Conservation (phyloP, 495 filamentous ascomycete genomes). For the Hypoxylon rickii region DNA sequence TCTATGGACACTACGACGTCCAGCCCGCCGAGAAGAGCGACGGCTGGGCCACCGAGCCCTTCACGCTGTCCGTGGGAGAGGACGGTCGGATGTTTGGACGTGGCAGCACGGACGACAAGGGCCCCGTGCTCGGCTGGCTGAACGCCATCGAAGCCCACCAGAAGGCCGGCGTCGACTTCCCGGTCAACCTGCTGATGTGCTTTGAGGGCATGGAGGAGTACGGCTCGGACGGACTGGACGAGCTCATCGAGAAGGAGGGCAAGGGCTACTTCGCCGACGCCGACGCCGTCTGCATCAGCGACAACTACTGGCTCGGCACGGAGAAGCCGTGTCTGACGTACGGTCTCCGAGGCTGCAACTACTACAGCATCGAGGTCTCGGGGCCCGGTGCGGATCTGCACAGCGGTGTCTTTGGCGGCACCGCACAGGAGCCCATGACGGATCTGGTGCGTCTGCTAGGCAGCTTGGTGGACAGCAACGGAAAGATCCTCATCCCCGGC, state of each 20-base stretch:
- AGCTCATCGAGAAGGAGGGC: conserved; percentile 86
- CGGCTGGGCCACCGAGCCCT: conserved; percentile 96
- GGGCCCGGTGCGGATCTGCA: conserved; percentile 94
- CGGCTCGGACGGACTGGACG: conserved; percentile 94
- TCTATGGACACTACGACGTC: conserved; percentile 99
- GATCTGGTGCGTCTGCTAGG: conserved; percentile 82
- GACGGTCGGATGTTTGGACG: conserved; percentile 95
- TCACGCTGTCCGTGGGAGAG: conserved; percentile 83
- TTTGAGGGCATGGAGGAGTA: conserved; percentile 99
- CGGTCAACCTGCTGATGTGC: conserved; percentile 98
- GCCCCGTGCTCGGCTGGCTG: conserved; percentile 95
- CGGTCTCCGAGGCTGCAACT: conserved; percentile 95
- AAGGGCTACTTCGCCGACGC: conserved; percentile 92
- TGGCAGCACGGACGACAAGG: conserved; percentile 97
- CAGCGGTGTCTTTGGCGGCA: conserved; percentile 94
- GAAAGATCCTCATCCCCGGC: conserved; percentile 88
- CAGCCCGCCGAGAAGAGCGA: conserved; percentile 93
- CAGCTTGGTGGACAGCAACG: conserved; percentile 82
- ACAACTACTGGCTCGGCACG: conserved; percentile 99
- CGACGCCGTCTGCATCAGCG: conserved; percentile 96
- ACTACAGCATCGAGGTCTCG: conserved; percentile 86
- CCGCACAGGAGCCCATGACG: conserved; percentile 97
- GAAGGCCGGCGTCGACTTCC: conserved; percentile 90
- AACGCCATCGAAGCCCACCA: conserved; percentile 98
- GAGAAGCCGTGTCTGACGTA: conserved; percentile 98